These are phyloP conservation scores for Tetrahymena elliotti DNA, from an alignment of 73 alveolate species.

Conservation along the genomic window DNA sequence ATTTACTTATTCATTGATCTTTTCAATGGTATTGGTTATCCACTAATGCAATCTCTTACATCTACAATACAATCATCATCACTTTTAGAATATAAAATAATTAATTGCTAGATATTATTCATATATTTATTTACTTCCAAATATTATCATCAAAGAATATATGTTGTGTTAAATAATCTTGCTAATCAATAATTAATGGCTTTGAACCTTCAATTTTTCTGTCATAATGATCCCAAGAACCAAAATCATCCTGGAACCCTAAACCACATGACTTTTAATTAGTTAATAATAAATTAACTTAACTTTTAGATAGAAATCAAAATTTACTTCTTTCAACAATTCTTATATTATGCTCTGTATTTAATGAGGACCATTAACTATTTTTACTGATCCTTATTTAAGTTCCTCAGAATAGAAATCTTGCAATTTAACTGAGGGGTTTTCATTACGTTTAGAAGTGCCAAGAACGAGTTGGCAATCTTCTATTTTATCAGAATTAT, in stretches of 20 bases:
- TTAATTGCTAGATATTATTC: neutral
- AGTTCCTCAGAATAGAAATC: slow-evolving; percentile 66
- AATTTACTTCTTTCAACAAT: slow-evolving; percentile 44
- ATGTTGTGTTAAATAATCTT: slow-evolving; percentile 78
- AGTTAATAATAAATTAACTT: no score
- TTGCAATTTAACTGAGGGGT: slow-evolving; percentile 44
- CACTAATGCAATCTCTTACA: slow-evolving; percentile 79
- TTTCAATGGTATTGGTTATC: slow-evolving; percentile 63
- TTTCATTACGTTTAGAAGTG: slow-evolving; percentile 61
- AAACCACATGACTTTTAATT: slow-evolving; percentile 48
- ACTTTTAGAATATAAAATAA: neutral
- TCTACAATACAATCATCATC: slow-evolving; percentile 67
- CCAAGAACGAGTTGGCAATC: slow-evolving; percentile 67
- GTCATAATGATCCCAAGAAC: slow-evolving; percentile 49
- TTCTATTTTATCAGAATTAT: slow-evolving; percentile 44
- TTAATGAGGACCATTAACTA: slow-evolving; percentile 67
- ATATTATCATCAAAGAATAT: slow-evolving; percentile 96
- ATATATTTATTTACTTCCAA: slow-evolving; percentile 25
- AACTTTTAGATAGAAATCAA: neutral
- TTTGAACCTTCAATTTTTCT: slow-evolving; percentile 57
- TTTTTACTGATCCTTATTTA: slow-evolving; percentile 64
- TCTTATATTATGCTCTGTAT: slow-evolving; percentile 65
- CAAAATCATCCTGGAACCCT: slow-evolving; percentile 80
- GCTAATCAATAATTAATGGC: slow-evolving; percentile 76
- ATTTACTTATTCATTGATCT: slow-evolving; percentile 57